These are phyloP conservation scores for Endocalyx cinctus DNA, from an alignment of 2,329 filamentous ascomycete species.

Conservation along the genomic window DNA sequence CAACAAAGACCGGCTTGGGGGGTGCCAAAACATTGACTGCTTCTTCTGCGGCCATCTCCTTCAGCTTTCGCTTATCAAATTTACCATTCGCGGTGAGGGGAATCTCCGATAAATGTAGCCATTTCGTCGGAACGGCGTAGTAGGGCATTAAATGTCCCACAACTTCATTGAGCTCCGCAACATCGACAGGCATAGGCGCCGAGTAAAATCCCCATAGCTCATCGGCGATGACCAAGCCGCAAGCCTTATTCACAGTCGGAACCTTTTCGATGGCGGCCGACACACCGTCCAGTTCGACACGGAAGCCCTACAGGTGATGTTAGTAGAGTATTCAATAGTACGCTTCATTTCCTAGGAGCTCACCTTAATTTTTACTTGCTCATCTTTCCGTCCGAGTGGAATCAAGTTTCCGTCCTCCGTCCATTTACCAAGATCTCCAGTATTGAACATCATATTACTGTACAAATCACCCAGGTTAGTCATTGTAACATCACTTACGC, in stretches of 20 bases:
- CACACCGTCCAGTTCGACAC: constrained; percentile 57
- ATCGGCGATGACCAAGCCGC: constrained; percentile 41
- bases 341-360: constrained; percentile 8
- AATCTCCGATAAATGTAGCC: constrained; percentile 38
- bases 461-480: neutral
- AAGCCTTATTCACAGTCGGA: constrained; percentile 41
- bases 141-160: constrained; percentile 44
- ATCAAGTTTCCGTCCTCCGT: constrained; percentile 47
- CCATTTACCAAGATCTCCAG: constrained; percentile 55
- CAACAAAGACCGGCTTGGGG: constrained; percentile 24
- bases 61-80: constrained; percentile 46
- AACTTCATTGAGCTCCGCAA: constrained; percentile 33
- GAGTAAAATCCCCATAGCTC: constrained; percentile 49
- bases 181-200: constrained; percentile 25
- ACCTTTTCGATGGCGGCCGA: constrained; percentile 43
- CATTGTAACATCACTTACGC: neutral
- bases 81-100: constrained; percentile 53
- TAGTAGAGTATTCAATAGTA: neutral
- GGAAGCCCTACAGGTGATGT: constrained; percentile 40
- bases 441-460: constrained; percentile 53
- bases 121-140: constrained; percentile 47
- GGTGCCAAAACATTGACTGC: constrained; percentile 18
- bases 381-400: constrained; percentile 53
- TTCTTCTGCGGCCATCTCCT: constrained; percentile 24
- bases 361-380: constrained; percentile 58